These are phyloP conservation scores for Globisporangium splendens DNA, from an alignment of 352 stramenopile genomes.

Conservation along the genomic window DNA sequence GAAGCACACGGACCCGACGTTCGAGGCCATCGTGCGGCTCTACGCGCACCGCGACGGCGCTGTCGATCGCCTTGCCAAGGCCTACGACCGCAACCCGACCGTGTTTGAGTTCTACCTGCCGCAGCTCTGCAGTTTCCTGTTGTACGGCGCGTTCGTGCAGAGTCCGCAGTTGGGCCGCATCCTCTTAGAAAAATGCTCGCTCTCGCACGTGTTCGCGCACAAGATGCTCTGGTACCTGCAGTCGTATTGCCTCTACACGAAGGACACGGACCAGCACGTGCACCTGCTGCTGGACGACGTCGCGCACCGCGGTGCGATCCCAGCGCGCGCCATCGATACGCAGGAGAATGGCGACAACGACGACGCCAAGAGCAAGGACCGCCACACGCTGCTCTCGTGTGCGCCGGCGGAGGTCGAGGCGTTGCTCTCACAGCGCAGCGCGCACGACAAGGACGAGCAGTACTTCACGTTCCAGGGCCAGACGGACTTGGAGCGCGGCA, in stretches of 20 bases:
- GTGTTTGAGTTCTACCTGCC: constrained; percentile 86
- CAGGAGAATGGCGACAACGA: constrained; percentile 9
- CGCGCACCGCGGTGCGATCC: constrained; percentile 41
- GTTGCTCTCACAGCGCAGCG: constrained; percentile 27
- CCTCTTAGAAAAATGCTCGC: constrained; percentile 73
- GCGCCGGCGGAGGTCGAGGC: constrained; percentile 47
- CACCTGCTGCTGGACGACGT: constrained; percentile 83
- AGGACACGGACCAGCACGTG: constrained; percentile 53
- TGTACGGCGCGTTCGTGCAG: constrained; percentile 61
- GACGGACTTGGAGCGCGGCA: constrained; percentile 30
- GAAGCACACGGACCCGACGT: constrained; percentile 64
- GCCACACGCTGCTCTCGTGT: constrained; percentile 16
- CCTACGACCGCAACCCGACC: constrained; percentile 49
- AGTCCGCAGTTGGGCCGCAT: constrained; percentile 66
- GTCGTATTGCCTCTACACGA: constrained; percentile 67
- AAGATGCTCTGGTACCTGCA: constrained; percentile 84
- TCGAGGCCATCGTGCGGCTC: constrained; percentile 80
- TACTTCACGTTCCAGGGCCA: constrained; percentile 63
- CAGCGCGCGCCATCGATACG: constrained; percentile 37
- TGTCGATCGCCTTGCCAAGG: constrained; percentile 43
- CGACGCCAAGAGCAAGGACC: constrained; percentile 15
- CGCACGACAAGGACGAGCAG: constrained; percentile 45
- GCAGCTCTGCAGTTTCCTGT: constrained; percentile 80
- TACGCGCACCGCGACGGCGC: constrained; percentile 76
- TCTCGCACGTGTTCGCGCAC: constrained; percentile 83